Conservation (phyloP, 805 yeast genomes). For the Millerago galiae region DNA sequence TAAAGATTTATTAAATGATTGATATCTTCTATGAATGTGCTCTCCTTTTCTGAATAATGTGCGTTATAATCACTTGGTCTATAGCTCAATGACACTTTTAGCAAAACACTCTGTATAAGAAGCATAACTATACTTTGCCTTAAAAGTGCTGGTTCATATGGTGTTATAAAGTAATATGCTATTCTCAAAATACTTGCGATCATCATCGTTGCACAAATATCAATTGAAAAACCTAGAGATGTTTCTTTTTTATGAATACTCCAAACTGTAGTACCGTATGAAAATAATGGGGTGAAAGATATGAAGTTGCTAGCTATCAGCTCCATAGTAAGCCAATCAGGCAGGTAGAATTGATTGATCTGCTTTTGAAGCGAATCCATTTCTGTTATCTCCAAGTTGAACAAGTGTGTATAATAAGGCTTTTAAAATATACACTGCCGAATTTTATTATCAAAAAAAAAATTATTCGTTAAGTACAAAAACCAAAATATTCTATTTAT, state of each 20-base stretch:
- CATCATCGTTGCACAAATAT: conserved; percentile 88
- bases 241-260: conserved; percentile 59
- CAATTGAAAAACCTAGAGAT: conserved; percentile 80
- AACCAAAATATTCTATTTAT: too few relatives aligned
- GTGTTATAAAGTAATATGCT: conserved; percentile 69
- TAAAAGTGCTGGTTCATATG: conserved; percentile 73
- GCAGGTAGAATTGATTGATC: conserved; percentile 38
- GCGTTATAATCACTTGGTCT: conserved; percentile 40
- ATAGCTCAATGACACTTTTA: conserved; percentile 56
- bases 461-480: too few relatives aligned
- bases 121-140: conserved; percentile 83
- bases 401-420: too few relatives aligned
- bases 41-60: conserved; percentile 25
- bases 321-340: conserved; percentile 48
- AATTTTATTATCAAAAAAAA: too few relatives aligned
- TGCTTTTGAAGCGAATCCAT: conserved; percentile 22
- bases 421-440: not conserved
- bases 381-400: not conserved
- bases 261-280: conserved; percentile 79
- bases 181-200: conserved; percentile 69
- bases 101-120: conserved; percentile 61
- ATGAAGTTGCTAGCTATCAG: conserved; percentile 57
- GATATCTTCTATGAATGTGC: conserved; percentile 12
- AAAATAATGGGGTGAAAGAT: conserved; percentile 76
- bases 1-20: conserved; percentile 3